A percentile compares a stretch with the other conserved stretches of the same genome.
Evolutionary conservation across 2,329 filamentous ascomycete species (phyloP).

Genomic region (Cladosporium colombiae): DNA sequence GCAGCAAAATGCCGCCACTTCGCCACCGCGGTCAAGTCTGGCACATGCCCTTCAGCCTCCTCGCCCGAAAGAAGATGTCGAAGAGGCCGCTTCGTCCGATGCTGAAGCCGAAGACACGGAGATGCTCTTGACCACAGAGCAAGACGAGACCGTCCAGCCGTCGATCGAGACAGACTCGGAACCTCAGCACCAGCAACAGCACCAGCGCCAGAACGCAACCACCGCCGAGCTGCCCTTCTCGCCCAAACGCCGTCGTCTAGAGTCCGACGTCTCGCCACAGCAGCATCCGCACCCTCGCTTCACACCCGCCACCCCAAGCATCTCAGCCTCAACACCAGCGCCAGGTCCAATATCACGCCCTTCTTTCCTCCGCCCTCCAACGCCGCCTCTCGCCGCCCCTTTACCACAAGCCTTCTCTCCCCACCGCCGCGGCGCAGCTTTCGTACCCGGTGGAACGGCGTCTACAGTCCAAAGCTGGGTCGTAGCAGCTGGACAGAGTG

Average conservation of each 20-base stretch:
- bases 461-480: slow-evolving; percentile 54
- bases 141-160: background rate
- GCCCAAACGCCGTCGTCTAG: slow-evolving; percentile 34
- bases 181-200: slow-evolving; percentile 10
- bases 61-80: slow-evolving; percentile 29
- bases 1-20: slow-evolving; percentile 5
- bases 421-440: slow-evolving; percentile 52
- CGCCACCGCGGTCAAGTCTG: slow-evolving; percentile 22
- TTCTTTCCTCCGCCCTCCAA: slow-evolving; percentile 25
- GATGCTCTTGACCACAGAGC: slow-evolving; percentile 29
- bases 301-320: background rate
- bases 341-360: slow-evolving; percentile 2
- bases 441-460: slow-evolving; percentile 52
- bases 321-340: background rate
- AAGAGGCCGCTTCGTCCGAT: slow-evolving; percentile 25
- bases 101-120: slow-evolving; percentile 30
- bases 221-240: slow-evolving; percentile 28
- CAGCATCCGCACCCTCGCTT: background rate
- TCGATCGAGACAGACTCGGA: slow-evolving; percentile 23
- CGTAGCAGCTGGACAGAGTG: slow-evolving; percentile 43
- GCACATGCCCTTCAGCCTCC: slow-evolving; percentile 24
- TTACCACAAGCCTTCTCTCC: slow-evolving; percentile 58
- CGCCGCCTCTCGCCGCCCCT: slow-evolving; percentile 38
- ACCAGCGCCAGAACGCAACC: slow-evolving; percentile 5
- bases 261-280: slow-evolving; percentile 21